These are phyloP conservation scores for Plectranthus barbatus DNA, from an alignment of 257 asterid genomes.

Conservation along the genomic window DNA sequence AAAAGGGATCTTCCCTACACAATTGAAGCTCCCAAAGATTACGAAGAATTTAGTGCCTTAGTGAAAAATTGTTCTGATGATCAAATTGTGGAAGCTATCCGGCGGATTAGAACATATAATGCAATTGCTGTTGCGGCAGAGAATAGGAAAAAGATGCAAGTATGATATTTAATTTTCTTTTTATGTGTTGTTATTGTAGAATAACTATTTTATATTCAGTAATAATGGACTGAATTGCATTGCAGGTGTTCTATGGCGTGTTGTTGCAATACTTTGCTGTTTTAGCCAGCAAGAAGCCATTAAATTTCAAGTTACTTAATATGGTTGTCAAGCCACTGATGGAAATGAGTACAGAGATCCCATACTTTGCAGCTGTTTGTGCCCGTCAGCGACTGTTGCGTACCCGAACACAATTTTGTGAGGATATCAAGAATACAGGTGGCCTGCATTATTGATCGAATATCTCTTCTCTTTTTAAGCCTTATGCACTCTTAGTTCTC, in stretches of 20 bases:
- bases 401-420: constrained; percentile 56
- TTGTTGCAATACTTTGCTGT: constrained; percentile 90
- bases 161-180: constrained; percentile 27
- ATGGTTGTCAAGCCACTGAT: constrained; percentile 78
- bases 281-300: constrained; percentile 60
- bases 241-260: constrained; percentile 83
- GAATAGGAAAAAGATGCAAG: constrained; percentile 89
- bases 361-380: constrained; percentile 94
- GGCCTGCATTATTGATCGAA: constrained; percentile 1
- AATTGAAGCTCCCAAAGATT: constrained; percentile 84
- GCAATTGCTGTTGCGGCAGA: constrained; percentile 82
- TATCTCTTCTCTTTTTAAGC: background rate
- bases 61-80: constrained; percentile 70
- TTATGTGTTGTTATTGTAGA: constrained; percentile 7
- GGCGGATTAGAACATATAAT: constrained; percentile 73
- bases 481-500: background rate
- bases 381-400: constrained; percentile 80
- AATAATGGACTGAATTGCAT: background rate
- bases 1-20: constrained; percentile 79
- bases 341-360: constrained; percentile 92
- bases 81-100: constrained; percentile 79
- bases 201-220: constrained; percentile 1
- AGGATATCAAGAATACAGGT: constrained; percentile 69
- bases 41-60: constrained; percentile 64
- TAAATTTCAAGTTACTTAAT: constrained; percentile 61